phyloP scores from a whole-genome alignment of 306 rosid genomes.

The Vigna trinervia region DNA sequence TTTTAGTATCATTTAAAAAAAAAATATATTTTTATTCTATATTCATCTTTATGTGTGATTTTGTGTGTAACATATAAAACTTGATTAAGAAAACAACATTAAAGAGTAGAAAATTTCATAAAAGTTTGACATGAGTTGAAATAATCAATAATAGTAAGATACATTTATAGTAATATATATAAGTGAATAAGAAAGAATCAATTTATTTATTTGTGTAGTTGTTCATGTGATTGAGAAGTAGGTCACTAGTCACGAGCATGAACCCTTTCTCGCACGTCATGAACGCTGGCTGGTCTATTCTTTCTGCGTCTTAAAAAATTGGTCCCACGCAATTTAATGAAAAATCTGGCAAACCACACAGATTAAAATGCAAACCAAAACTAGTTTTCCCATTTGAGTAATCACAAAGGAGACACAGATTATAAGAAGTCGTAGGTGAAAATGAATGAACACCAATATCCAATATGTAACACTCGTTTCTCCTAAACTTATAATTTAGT shows the following conservation, averaged over 20 bases:
- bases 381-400: slow-evolving; percentile 7
- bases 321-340: slow-evolving; percentile 29
- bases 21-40: no score
- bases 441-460: not conserved
- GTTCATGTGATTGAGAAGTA: slow-evolving; percentile 21
- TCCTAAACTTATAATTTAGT: no score
- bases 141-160: no score
- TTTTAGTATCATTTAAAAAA: no score
- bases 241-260: slow-evolving; percentile 22
- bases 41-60: no score
- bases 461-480: no score
- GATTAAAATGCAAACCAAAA: slow-evolving; percentile 23
- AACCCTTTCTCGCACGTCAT: slow-evolving; percentile 28
- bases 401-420: not conserved
- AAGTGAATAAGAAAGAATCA: not conserved
- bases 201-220: not conserved
- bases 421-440: not conserved
- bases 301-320: slow-evolving; percentile 10
- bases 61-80: no score
- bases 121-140: no score
- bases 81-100: no score
- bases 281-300: slow-evolving; percentile 34
- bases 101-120: no score
- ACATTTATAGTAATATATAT: no score
- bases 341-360: not conserved